Base-by-base conservation (phyloP, 768 basidiomycete species). In the Jaapia argillacea region DNA sequence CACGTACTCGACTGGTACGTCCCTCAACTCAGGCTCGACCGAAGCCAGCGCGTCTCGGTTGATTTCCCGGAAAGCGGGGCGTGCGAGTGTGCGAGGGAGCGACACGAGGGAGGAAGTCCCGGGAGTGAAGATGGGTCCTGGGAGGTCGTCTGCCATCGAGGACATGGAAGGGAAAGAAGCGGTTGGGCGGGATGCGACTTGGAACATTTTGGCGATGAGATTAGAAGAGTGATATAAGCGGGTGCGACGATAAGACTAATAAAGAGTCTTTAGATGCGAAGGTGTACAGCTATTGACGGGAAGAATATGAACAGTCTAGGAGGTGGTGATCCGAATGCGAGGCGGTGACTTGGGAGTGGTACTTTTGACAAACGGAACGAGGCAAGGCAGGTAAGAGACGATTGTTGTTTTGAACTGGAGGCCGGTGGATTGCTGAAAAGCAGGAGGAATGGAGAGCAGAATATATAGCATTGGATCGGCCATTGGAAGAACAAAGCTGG, bases 61-160 rank as follows among this genome's bases (percentile, higher is more conserved):
- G 31, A 85, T 71, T 45, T 78, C 74, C 31, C 65, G 54, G 49
- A 73, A 79, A 2, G 68, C 60, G 4, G 85, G 84, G 7, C 82
- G 74, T 24, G 72, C 65, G 40, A 88, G 77, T 31, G 67, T 75
- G 44, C 84, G 74, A n/a, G 84, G 85, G 20, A 88, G 75, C 51
- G 85, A 79, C 7, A 86, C 69, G 51, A 57, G 63, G 41, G 51
- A 48, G 36, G 54, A 59, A 42, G 43, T 53, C 4, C 52, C 50
- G 7, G 53, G 58, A 48, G 66, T 50, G 52, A 57, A 24, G n/a
- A n/a, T n/a, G n/a, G n/a, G n/a, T n/a, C n/a, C n/a, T 48, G 60
- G 40, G 56, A 33, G 28, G 10, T 33, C 28, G 37, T 38, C 37
- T 12, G 21, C 21, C 7, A 22, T 7, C 37, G 21, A 10, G 37